phyloP scores from a whole-genome alignment of 331 rosid genomes.

The Erythrophleum ivorense region DNA sequence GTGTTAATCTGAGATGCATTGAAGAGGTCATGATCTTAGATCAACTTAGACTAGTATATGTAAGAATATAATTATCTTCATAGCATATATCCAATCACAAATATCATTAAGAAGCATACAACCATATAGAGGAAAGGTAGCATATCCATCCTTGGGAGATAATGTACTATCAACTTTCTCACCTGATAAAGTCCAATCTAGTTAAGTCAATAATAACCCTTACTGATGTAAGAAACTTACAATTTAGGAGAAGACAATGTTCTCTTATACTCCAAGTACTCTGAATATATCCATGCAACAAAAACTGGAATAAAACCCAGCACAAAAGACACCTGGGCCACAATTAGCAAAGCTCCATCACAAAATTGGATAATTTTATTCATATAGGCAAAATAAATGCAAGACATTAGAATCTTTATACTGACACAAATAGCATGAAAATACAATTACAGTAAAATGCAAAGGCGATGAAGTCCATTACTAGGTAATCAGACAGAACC shows the following conservation, averaged over 20 bases:
- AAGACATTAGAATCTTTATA: neutral
- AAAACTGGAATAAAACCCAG: slow-evolving; percentile 64
- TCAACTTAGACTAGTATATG: neutral
- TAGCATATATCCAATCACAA: neutral
- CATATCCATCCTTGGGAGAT: neutral
- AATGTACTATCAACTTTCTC: neutral
- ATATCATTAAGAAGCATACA: neutral
- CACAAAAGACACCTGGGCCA: slow-evolving; percentile 54
- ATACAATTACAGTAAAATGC: neutral
- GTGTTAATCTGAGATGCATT: neutral
- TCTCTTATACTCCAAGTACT: slow-evolving; percentile 59
- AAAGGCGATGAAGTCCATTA: slow-evolving; percentile 31
- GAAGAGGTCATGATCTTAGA: neutral
- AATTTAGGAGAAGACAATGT: slow-evolving; percentile 50
- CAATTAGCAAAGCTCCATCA: slow-evolving; percentile 19
- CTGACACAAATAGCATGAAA: neutral
- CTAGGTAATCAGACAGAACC: slow-evolving; percentile 11
- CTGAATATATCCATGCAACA: slow-evolving; percentile 66
- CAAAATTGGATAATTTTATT: neutral
- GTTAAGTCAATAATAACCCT: neutral
- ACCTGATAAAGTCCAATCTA: neutral
- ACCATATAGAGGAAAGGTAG: slow-evolving; percentile 3
- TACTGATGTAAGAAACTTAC: slow-evolving; percentile 45
- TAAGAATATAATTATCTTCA: neutral
- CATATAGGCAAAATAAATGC: slow-evolving; percentile 1